These are phyloP conservation scores for Amaranthus cruentus DNA, from an alignment of 148 eudicot genomes.

Conservation along the genomic window DNA sequence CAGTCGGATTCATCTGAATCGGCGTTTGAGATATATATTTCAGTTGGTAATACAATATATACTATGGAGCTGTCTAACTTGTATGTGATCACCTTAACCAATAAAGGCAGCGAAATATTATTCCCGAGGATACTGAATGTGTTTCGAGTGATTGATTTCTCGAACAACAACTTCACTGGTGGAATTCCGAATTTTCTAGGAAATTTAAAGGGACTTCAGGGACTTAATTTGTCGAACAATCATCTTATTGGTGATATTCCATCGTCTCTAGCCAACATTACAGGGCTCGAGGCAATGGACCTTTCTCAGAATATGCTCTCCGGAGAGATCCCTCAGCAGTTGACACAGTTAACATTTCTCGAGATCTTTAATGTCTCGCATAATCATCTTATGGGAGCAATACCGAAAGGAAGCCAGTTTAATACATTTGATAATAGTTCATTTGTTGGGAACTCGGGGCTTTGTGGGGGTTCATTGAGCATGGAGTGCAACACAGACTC, in stretches of 20 bases:
- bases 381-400: slow-evolving; percentile 27
- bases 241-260: slow-evolving; percentile 25
- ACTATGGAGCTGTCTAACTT: neutral
- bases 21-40: too few relatives aligned
- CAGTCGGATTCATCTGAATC: neutral
- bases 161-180: slow-evolving; percentile 39
- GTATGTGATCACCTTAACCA: slow-evolving; percentile 19
- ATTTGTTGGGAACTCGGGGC: slow-evolving; percentile 25
- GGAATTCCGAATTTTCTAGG: slow-evolving; percentile 26
- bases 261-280: slow-evolving; percentile 22
- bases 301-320: slow-evolving; percentile 34
- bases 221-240: slow-evolving; percentile 39
- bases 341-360: slow-evolving; percentile 21
- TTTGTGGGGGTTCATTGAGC: slow-evolving; percentile 32
- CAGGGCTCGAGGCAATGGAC: slow-evolving; percentile 29
- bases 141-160: slow-evolving; percentile 36
- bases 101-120: slow-evolving; percentile 9
- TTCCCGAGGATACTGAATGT: neutral
- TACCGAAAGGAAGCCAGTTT: slow-evolving; percentile 32
- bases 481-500: neutral
- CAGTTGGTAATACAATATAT: too few relatives aligned
- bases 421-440: slow-evolving; percentile 27
- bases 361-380: slow-evolving; percentile 24
- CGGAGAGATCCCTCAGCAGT: slow-evolving; percentile 27
- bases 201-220: slow-evolving; percentile 21